Base-by-base conservation (phyloP, 2,329 filamentous ascomycete genomes). In the Leptosphaerulina australis region DNA sequence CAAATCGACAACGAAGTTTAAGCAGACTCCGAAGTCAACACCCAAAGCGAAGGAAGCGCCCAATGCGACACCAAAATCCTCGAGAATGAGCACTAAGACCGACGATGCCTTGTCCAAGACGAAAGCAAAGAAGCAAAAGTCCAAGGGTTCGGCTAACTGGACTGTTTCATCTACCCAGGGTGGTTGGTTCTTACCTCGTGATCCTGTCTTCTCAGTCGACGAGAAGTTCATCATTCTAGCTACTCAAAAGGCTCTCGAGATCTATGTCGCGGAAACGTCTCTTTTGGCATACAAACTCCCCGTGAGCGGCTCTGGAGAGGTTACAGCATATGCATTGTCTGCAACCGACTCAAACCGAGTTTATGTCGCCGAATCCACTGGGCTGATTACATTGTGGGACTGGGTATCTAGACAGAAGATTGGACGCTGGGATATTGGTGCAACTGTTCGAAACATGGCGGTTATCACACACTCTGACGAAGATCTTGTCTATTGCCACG, bases 231-330 rank as follows among this genome's bases (percentile, higher is more conserved):
- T 97, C 29, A 85, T 97, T 49, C 72, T 96, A 47, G 83, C 87
- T 24, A 90, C 90, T 64, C 83, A 86, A 53, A 86, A 83, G 21
- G 87, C 87, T 8, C 79, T 97, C 44, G 88, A 91, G 69, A 81
- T 96, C 20, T 96, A 94, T 73, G 88, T 89, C 1, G 84, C 90
- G 22, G 79, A 83, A 57, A 91, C 91, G 45, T 97, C 94, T 1
- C 82, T 95, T 39, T 83, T 95, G 17, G 79, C 90, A 35, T 86
- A 90, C 59, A 84, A 85, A 47, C 86, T 97, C 38, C 71, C 74
- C n/a, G 58, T 77, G 60, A 67, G 60, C 15, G 59, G 73, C 62
- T 71, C 77, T 17, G 71, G 60, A 11, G 36, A 67, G 9, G 74
- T 87, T 17, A 73, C 77, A 17, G 77, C 77, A 18, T 84, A 79